These are phyloP conservation scores for Gracilaria vermiculophylla DNA, from an alignment of 23 red algal genomes.

Conservation along the genomic window DNA sequence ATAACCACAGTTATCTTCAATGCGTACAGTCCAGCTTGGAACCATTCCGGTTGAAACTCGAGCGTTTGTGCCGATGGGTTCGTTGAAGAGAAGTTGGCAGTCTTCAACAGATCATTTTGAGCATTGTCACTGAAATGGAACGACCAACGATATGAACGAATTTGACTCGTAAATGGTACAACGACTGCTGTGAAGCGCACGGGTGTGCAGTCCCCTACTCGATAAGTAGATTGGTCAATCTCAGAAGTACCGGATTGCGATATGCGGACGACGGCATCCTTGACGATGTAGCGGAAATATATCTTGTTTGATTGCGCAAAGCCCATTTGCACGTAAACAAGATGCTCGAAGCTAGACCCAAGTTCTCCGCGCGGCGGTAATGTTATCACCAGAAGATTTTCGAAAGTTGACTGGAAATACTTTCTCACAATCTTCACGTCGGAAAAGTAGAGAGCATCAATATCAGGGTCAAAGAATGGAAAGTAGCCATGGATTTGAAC, in stretches of 20 bases:
- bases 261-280: conserved; percentile 33
- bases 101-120: conserved; percentile 28
- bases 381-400: conserved; percentile 2
- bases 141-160: conserved; percentile 43
- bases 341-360: conserved; percentile 48
- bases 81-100: not conserved
- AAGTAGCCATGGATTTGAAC: conserved; percentile 64
- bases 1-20: conserved; percentile 35
- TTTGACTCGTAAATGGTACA: conserved; percentile 56
- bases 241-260: conserved; percentile 52
- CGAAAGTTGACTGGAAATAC: conserved; percentile 33
- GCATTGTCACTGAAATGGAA: conserved; percentile 27
- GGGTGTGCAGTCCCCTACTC: conserved; percentile 53
- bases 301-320: conserved; percentile 37
- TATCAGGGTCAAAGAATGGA: conserved; percentile 44
- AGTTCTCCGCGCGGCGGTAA: conserved; percentile 44
- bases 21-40: conserved; percentile 39
- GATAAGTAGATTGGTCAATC: conserved; percentile 46
- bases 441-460: conserved; percentile 48
- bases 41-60: conserved; percentile 31
- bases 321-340: conserved; percentile 53
- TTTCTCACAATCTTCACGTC: conserved; percentile 13
- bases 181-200: conserved; percentile 59
- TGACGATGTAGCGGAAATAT: conserved; percentile 44
- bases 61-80: conserved; percentile 57